These are phyloP conservation scores for Microsporum canis DNA, from an alignment of 2,329 filamentous ascomycete species.

Conservation along the genomic window DNA sequence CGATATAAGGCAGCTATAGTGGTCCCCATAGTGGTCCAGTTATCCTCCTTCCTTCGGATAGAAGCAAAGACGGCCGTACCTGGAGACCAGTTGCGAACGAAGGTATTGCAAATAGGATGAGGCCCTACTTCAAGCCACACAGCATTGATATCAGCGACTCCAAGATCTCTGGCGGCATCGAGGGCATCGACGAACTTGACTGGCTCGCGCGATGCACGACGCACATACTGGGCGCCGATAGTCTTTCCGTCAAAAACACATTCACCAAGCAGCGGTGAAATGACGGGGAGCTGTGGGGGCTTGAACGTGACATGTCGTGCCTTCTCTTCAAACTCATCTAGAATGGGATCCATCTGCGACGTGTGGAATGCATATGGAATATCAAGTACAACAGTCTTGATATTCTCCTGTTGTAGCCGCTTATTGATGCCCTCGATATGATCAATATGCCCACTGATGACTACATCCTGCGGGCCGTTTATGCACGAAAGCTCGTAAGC, in stretches of 20 bases:
- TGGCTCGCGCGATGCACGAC: constrained; percentile 53
- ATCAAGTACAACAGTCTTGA: constrained; percentile 51
- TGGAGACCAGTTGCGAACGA: constrained; percentile 55
- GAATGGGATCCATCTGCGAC: constrained; percentile 51
- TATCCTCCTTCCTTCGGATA: constrained; percentile 50
- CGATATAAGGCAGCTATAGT: constrained; percentile 50
- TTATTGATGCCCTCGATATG: constrained; percentile 46
- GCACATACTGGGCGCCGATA: constrained; percentile 52
- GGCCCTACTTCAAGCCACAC: constrained; percentile 65
- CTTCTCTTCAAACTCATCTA: constrained; percentile 48
- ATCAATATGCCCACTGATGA: constrained; percentile 52
- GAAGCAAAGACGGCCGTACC: constrained; percentile 46
- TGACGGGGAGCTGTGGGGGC: constrained; percentile 48
- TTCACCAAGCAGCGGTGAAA: constrained; percentile 56
- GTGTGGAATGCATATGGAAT: constrained; percentile 59
- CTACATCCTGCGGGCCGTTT: constrained; percentile 64
- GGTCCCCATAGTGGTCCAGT: constrained; percentile 52
- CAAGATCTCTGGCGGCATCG: constrained; percentile 46
- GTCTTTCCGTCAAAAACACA: constrained; percentile 47
- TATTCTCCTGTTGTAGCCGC: constrained; percentile 40
- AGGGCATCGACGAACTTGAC: constrained; percentile 59
- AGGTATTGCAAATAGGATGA: constrained; percentile 56
- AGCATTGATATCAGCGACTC: constrained; percentile 53
- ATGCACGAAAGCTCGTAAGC: constrained; percentile 53
- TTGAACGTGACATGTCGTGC: constrained; percentile 46